Evolutionary conservation across 257 asterid genomes (phyloP), one percentile per base, ranked within the genome.

Genomic region (Penstemon newberryi): DNA sequence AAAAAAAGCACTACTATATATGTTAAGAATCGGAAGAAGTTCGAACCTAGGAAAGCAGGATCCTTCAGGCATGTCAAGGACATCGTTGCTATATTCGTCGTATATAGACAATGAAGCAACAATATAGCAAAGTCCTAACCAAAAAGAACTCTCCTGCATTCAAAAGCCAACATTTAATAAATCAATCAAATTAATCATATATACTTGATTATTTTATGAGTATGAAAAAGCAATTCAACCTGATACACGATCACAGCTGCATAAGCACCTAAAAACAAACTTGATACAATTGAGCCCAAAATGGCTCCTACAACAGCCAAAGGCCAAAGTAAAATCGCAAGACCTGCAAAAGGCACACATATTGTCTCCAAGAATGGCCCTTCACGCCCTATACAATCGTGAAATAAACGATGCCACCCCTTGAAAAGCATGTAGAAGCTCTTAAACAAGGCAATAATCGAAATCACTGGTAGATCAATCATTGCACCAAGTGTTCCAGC

Each of bases 341-440:
- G 95, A 50, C 96, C 99, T 3, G 97, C 97, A 77, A 94, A 83
- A 4, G 99, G 99, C 49, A 94, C 95, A 45, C 99, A 94, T 70
- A 94, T 85, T 13, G 97, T 82, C 86, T 94, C 97, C 88, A 94
- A 75, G 78, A 94, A 94, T 7, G 96, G 99, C 36, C 99, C 97
- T 72, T 94, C 97, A 40, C 96, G 88, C 15, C 99, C 99, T 25
- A 94, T 80, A 79, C 97, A 94, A 61, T 91, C 99, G 8, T 94
- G 99, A 81, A 89, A 84, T 77, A 94, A 74, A 37, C 97, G 96
- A 56, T 79, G 85, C 99, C 96, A 94, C 11, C 99, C 97, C 77
- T 91, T 89, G 75, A 87, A 60, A 50, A 94, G 84, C 99, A 94
- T 90, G 85, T 80, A 85, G n/a, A 88, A 88, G 77, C 85, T 76